Evolutionary conservation across 257 asterid species (phyloP), one percentile per base, ranked within the genome.

Genomic region (Salvia hispanica): DNA sequence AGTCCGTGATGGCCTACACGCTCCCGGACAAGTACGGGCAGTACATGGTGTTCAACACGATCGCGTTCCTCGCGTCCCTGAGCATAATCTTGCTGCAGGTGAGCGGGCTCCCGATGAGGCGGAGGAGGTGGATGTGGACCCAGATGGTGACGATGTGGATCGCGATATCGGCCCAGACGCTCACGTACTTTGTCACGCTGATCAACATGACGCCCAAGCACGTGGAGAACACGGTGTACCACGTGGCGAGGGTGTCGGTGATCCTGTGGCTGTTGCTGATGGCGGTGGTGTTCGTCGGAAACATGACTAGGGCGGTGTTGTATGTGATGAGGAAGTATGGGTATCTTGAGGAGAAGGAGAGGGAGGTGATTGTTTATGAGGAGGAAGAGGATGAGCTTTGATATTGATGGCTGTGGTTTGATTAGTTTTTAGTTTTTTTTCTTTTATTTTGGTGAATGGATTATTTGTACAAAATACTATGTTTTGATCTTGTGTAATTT

Each of bases 121-220:
- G 56, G 33, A 63, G 71, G 62, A 12, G 72, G 7, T 75, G 71
- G 60, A 75, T 75, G 78, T 78, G 79, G 77, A 64, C 80, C 16
- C 78, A 72, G 42, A 78, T 78, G 86, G 52, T 81, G 53, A 81
- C 62, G 0, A 72, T 81, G 62, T 75, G 83, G 83, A 42, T 78
- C 3, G 83, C 86, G 0, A 70, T 81, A n/a, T 7, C 75, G 0
- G 77, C 82, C 0, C 72, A 67, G 45, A 65, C 77, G 25, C 66
- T 74, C 31, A 74, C 79, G 0, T 78, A 74, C 52, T 72, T 64
- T n/a, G 37, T 64, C 28, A 64, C 77, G 12, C 44, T 72, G 55
- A 58, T 72, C 8, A 65, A 58, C 43, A 72, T 72, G 77, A 72
- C 72, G 0, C 72, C 77, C 31, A 39, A 72, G 52, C 72, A 36